phyloP scores from a whole-genome alignment of 2,329 filamentous ascomycete genomes.

The Pseudogymnoascus sp. region DNA sequence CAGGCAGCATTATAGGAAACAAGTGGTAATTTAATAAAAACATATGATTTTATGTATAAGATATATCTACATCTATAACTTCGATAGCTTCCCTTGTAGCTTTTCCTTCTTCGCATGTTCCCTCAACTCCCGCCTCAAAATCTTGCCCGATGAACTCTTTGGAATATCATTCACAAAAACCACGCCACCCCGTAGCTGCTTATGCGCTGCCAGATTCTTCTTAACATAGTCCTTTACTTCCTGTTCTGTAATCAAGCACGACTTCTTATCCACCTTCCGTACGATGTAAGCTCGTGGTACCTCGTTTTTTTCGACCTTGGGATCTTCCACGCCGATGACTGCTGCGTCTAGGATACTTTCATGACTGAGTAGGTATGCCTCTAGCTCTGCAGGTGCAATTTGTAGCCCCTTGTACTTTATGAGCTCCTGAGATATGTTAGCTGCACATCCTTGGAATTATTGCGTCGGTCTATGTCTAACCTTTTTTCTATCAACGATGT shows the following conservation, averaged over 20 bases:
- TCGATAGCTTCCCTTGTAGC: neutral
- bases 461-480: constrained; percentile 31
- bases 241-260: constrained; percentile 23
- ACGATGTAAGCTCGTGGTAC: constrained; percentile 38
- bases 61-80: neutral
- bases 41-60: neutral
- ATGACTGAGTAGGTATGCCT: constrained; percentile 36
- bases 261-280: constrained; percentile 22
- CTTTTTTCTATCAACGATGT: constrained; percentile 66
- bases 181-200: constrained; percentile 31
- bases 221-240: constrained; percentile 29
- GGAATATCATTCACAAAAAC: constrained; percentile 31
- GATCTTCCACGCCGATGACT: constrained; percentile 35
- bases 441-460: neutral
- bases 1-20: neutral
- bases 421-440: constrained; percentile 31
- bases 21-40: neutral
- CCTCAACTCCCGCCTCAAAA: constrained; percentile 29
- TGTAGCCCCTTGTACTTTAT: constrained; percentile 44
- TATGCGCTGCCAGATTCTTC: constrained; percentile 26
- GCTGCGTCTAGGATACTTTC: constrained; percentile 35
- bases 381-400: constrained; percentile 41
- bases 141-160: constrained; percentile 33
- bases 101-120: constrained; percentile 21
- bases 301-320: constrained; percentile 28